phyloP scores from a whole-genome alignment of 495 filamentous ascomycete species.

The Xylaria acuta region DNA sequence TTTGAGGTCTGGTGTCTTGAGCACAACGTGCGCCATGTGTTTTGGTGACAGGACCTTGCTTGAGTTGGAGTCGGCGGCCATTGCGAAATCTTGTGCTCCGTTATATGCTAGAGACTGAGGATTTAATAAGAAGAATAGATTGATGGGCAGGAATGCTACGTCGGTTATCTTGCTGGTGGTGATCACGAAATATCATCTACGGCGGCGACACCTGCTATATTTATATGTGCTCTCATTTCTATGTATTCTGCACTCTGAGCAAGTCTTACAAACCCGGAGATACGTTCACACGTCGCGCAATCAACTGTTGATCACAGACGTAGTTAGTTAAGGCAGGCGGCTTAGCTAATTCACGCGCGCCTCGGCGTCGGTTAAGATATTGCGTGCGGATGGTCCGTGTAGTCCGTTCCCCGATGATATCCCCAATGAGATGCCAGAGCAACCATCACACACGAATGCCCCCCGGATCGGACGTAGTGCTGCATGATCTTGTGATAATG shows the following conservation, averaged over 20 bases:
- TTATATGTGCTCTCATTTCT: not conserved
- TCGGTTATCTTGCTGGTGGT: not conserved
- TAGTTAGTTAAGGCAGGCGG: not conserved
- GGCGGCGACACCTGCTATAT: not conserved
- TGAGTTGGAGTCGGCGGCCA: slow-evolving; percentile 26
- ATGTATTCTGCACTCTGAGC: not conserved
- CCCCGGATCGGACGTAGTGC: not conserved
- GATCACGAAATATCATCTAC: not conserved
- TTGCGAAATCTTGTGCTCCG: slow-evolving; percentile 4
- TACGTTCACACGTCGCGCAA: not conserved
- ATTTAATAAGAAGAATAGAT: not conserved
- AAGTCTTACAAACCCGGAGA: not conserved
- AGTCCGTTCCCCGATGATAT: not conserved
- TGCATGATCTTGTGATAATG: not conserved
- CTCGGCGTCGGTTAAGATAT: not conserved
- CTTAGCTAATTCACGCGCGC: slow-evolving; percentile 23
- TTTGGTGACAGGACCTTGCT: slow-evolving; percentile 36
- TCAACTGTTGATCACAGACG: not conserved
- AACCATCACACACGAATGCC: not conserved
- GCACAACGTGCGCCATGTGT: slow-evolving; percentile 37
- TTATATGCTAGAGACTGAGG: not conserved
- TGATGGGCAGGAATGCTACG: not conserved
- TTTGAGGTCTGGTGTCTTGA: slow-evolving; percentile 37
- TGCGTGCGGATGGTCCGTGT: not conserved
- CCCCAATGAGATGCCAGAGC: not conserved